These are phyloP conservation scores for Striga hermonthica DNA, from an alignment of 305 asterid genomes.

Conservation along the genomic window DNA sequence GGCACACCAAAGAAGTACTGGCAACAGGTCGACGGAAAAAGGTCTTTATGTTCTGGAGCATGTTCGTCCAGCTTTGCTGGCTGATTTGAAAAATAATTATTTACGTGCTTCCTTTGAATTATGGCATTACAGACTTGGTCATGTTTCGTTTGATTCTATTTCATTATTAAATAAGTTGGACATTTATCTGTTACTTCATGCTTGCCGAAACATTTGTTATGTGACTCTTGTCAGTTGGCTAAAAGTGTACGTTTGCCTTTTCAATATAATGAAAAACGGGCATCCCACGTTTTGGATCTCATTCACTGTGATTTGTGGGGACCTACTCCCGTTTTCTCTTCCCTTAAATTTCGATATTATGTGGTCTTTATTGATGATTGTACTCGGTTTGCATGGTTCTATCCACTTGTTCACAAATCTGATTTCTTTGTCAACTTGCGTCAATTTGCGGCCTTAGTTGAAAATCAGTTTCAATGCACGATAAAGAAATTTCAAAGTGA, in stretches of 20 bases:
- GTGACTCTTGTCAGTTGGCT: slow-evolving; percentile 9
- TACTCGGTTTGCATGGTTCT: too few relatives aligned
- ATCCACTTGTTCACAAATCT: too few relatives aligned
- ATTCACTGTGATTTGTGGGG: neutral
- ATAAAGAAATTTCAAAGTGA: neutral
- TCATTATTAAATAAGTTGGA: slow-evolving; percentile 16
- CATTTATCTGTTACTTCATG: slow-evolving; percentile 2
- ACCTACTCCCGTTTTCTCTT: neutral
- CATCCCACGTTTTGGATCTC: neutral
- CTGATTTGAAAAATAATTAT: neutral
- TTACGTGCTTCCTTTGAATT: slow-evolving; percentile 20
- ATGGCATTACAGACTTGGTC: slow-evolving; percentile 25
- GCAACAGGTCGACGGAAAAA: slow-evolving; percentile 6
- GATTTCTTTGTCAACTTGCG: too few relatives aligned
- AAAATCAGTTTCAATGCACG: neutral
- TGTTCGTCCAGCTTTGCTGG: neutral
- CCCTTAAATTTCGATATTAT: neutral
- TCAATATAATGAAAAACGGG: neutral
- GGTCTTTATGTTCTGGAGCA: slow-evolving; percentile 24
- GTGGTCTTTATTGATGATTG: too few relatives aligned
- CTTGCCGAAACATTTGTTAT: neutral
- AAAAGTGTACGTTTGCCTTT: slow-evolving; percentile 14
- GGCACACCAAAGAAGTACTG: slow-evolving; percentile 10
- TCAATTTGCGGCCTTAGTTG: neutral
- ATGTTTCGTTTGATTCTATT: slow-evolving; percentile 8